Evolutionary conservation across 495 filamentous ascomycete species (phyloP), one percentile per base, ranked within the genome.

Genomic region (Aspergillus affinis): DNA sequence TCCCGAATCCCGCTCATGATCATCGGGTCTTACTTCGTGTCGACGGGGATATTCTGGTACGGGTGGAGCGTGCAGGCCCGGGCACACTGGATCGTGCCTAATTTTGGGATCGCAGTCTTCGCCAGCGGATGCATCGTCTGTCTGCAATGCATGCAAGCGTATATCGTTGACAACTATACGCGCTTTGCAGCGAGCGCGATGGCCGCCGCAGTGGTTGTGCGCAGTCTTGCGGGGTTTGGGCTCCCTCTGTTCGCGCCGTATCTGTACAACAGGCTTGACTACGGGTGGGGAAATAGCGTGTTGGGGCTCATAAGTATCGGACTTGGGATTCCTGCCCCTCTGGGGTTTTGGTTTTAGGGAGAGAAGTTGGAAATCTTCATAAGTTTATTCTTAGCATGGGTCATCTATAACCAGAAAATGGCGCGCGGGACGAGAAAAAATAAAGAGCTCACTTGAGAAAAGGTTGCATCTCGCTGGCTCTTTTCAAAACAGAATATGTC

Each of bases 211-310:
- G 82, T 84, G 6, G 80, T 91, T 4, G 65, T 92, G 57, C 78
- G 90, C 21, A 83, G 76, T 44, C 47, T 91, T 17, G 83, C 84
- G 2, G 89, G 88, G 4, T 90, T 91, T 66, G 81, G 78, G 8
- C 91, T 93, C 58, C 90, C 90, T 18, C 73, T 93, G 8, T 91
- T 91, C 61, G 86, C 87, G 4, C 87, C 86, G 0, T 74, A 72
- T 21, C 72, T 90, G 80, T 91, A 82, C 60, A 44, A 69, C 8
- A 62, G 67, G 6, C 61, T 87, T 54, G 67, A 77, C 29, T 86
- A 81, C 70, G 84, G 84, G 6, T 87, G 83, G 84, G 84, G 83
- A 6, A 86, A 85, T 67, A n/a, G n/a, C n/a, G n/a, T n/a, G n/a
- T n/a, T n/a, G n/a, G n/a, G n/a, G n/a, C n/a, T n/a, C n/a, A n/a